Conservation (phyloP, 768 basidiomycete genomes). For the Auriscalpium vulgare region DNA sequence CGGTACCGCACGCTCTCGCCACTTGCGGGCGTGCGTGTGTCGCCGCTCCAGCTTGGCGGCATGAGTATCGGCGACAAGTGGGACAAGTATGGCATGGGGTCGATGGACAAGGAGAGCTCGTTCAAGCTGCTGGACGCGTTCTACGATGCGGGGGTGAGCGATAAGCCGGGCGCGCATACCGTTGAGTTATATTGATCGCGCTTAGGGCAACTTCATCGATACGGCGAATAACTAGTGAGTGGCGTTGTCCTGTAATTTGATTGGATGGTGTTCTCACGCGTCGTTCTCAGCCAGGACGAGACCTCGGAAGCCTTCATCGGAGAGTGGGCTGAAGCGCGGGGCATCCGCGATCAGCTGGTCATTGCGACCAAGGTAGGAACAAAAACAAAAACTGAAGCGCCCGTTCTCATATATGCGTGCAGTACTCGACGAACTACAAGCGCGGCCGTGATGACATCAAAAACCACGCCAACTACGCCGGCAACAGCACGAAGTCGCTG, state of each 20-base stretch:
- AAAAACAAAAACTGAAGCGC: background rate
- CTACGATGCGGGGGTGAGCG: constrained; percentile 20
- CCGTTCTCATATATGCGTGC: constrained; percentile 10
- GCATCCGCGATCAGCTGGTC: constrained; percentile 28
- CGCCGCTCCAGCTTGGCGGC: constrained; percentile 20
- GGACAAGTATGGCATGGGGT: constrained; percentile 24
- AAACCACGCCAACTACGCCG: constrained; percentile 22
- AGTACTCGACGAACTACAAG: constrained; percentile 20
- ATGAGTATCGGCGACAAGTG: constrained; percentile 15
- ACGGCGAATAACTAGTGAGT: constrained; percentile 28
- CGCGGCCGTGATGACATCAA: constrained; percentile 2
- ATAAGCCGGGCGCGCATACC: background rate
- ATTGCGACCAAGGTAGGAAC: constrained; percentile 15
- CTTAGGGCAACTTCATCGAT: constrained; percentile 20
- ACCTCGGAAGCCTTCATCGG: constrained; percentile 27
- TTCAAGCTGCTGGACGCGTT: constrained; percentile 32
- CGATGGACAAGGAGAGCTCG: constrained; percentile 25
- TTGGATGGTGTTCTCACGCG: background rate
- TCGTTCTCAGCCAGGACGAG: constrained; percentile 14
- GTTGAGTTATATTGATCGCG: constrained; percentile 13
- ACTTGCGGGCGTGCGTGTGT: constrained; percentile 18
- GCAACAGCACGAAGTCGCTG: constrained; percentile 34
- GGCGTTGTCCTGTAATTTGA: background rate
- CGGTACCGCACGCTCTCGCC: constrained; percentile 13
- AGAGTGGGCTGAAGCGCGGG: constrained; percentile 29